Base-by-base conservation (phyloP, 257 asterid genomes). In the Leonotis leonurus region DNA sequence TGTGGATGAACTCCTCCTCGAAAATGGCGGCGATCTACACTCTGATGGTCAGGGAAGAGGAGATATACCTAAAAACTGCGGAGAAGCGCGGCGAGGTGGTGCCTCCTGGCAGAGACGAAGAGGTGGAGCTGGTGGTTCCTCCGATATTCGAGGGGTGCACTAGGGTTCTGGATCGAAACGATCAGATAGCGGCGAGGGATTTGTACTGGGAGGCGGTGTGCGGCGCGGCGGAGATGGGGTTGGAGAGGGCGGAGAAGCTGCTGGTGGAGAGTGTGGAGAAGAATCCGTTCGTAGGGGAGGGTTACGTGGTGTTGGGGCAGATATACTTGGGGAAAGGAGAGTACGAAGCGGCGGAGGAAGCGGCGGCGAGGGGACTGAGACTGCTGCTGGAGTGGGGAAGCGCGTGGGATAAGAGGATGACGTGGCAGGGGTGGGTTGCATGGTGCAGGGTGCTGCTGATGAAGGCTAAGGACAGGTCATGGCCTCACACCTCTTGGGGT, bases 401-500 rank as follows among this genome's bases (percentile, higher is more conserved):
- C 51, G 87, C 98, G 24, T 88, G 98, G 96, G 98, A 91, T 39
- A 91, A 91, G 86, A 86, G 97, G 69, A 88, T 84, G 83, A 68
- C 95, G 17, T 91, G 96, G 95, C 84, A 84, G 67, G 96, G 92
- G 0, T 91, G 98, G 96, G 66, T 91, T 52, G 89, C 96, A 24
- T 91, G 96, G 98, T 68, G 77, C 0, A 78, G 98, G 59, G 97
- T 91, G 33, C 13, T 91, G 76, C 53, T 83, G 6, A 73, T 75
- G 82, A 86, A 88, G 77, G 87, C 95, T 0, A 77, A 73, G 48
- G 87, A 88, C 3, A 84, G 48, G 25, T 67, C 88, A 5, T 91
- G 97, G 98, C 95, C 98, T 0, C 56, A 68, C 2, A 35, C 75
- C 63, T 63, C 87, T 0, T 86, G 82, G 86, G 95, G 89, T 0